phyloP scores from a whole-genome alignment of 2,329 filamentous ascomycete genomes.

The Colletotrichum trifolii region DNA sequence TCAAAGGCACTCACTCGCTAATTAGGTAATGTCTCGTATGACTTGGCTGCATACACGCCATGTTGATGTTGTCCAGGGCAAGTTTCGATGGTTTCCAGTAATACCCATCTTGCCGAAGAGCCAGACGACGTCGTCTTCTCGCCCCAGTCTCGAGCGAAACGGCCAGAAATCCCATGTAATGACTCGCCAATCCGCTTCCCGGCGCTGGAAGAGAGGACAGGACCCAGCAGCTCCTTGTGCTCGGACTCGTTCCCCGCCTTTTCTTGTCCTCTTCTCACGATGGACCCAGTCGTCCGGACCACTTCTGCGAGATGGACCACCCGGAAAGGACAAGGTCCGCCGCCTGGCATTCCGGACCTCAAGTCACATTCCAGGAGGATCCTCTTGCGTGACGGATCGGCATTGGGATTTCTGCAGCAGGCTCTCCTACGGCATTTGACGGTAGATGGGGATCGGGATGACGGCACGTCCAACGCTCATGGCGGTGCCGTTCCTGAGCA shows the following conservation, averaged over 20 bases:
- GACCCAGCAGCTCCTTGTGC: conserved; percentile 3
- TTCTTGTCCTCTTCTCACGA: neutral
- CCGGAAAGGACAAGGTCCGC: neutral
- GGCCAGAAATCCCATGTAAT: conserved; percentile 2
- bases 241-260: conserved; percentile 3
- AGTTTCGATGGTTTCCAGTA: too few relatives aligned
- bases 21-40: neutral
- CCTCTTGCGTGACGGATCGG: conserved; percentile 21
- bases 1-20: neutral
- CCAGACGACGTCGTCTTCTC: neutral
- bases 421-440: neutral
- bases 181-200: conserved; percentile 4
- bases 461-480: too few relatives aligned
- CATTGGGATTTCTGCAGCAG: conserved; percentile 14
- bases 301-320: conserved; percentile 2
- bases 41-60: too few relatives aligned
- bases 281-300: neutral
- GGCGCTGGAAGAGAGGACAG: neutral
- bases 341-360: conserved; percentile 2
- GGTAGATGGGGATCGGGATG: too few relatives aligned
- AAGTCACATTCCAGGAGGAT: conserved; percentile 15
- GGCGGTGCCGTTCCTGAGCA: too few relatives aligned
- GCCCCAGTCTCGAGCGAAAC: neutral
- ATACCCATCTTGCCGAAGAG: too few relatives aligned
- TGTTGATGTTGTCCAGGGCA: too few relatives aligned